Base-by-base conservation (phyloP, 2,329 filamentous ascomycete species). In the Aspergillus neoniger region DNA sequence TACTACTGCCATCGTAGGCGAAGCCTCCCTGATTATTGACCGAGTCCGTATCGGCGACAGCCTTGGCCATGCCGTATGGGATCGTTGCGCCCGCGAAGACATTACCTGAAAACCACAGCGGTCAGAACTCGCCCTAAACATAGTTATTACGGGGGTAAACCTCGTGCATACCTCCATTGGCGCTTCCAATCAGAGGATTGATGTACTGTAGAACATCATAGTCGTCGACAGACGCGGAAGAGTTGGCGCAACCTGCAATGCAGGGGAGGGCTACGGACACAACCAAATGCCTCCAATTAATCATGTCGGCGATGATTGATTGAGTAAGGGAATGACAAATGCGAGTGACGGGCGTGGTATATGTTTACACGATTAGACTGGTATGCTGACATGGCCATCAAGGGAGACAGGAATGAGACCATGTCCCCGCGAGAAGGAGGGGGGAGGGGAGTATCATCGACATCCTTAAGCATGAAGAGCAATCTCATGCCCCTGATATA, bases 41-140 rank as follows among this genome's bases (percentile, higher is more conserved):
- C 56, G 75, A 79, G 57, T 83, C 74, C 19, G 82, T 82, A 67
- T 85, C 82, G 28, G 83, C 81, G 6, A 83, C 82, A n/a, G 83
- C 82, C 67, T 85, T 85, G 57, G 83, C 83, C 69, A 85, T 80
- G 50, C 81, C 82, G 63, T 84, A 85, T 2, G 83, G 83, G 36
- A 82, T 67, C 1, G 82, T 81, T 14, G 83, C 83, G 32, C 84
- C 84, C 2, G 83, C 76, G 63, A 86, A 86, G 43, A 86, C 83
- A 72, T 86, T 83, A 61, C 84, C 84, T 70, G 39, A 2, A 44
- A 4, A 17, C n/a, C n/a, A 28, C 25, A 19, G 14, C 5, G n/a
- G 19, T 50, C 7, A 51, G 12, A 17, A 51, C 0, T 3, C 1
- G 30, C 12, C 17, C 19, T 2, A 10, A 12, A 30, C n/a, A n/a